phyloP scores from a whole-genome alignment of 1,284 basidiomycete genomes.

The Irpex lacteus region DNA sequence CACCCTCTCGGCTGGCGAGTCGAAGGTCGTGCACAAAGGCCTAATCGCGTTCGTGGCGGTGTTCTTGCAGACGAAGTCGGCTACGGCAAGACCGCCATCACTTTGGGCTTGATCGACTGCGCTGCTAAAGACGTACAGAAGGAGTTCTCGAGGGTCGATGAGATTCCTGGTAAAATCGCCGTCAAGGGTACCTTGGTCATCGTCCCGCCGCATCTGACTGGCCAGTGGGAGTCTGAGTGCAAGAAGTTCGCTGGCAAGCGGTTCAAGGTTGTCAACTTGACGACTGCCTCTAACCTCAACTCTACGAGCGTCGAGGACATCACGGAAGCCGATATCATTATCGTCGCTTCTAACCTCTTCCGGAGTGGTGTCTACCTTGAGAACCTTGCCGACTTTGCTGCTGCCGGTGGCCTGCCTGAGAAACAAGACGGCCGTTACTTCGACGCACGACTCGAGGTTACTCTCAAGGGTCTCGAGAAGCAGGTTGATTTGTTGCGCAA shows the following conservation, averaged over 20 bases:
- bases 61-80: constrained; percentile 96
- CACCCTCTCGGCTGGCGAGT: constrained; percentile 90
- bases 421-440: constrained; percentile 83
- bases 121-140: constrained; percentile 54
- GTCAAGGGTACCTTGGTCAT: constrained; percentile 82
- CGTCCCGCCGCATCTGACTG: constrained; percentile 87
- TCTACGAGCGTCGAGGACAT: constrained; percentile 73
- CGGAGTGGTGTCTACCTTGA: constrained; percentile 75
- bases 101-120: constrained; percentile 83
- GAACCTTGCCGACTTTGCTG: constrained; percentile 71
- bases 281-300: constrained; percentile 75
- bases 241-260: constrained; percentile 73
- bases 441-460: constrained; percentile 70
- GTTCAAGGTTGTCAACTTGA: constrained; percentile 70
- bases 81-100: constrained; percentile 96
- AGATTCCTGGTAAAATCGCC: constrained; percentile 66
- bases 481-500: constrained; percentile 67
- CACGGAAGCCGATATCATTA: constrained; percentile 81
- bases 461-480: constrained; percentile 51
- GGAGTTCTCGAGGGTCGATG: constrained; percentile 45
- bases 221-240: constrained; percentile 89
- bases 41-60: constrained; percentile 79
- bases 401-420: constrained; percentile 59
- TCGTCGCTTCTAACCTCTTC: constrained; percentile 86
- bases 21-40: constrained; percentile 84